phyloP scores from a whole-genome alignment of 2,329 filamentous ascomycete species.

The Tolypocladium ovalisporum region DNA sequence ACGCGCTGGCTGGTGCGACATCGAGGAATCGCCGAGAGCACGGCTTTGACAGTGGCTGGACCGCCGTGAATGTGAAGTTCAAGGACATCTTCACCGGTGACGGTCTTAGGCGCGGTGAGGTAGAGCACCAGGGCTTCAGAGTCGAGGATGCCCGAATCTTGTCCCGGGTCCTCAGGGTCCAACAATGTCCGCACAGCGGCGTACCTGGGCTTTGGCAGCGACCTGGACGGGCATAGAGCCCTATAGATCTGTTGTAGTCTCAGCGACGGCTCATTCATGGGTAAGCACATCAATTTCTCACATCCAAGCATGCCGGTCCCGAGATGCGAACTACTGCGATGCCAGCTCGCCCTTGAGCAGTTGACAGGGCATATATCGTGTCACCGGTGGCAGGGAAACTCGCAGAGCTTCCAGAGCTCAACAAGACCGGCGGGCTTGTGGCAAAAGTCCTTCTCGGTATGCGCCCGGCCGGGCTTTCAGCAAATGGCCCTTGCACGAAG shows the following conservation, averaged over 20 bases:
- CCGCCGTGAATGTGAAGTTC: slow-evolving; percentile 95
- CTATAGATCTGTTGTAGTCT: slow-evolving; percentile 33
- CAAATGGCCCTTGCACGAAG: background rate
- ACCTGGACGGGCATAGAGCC: slow-evolving; percentile 36
- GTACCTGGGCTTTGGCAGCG: slow-evolving; percentile 35
- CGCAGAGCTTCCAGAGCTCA: background rate
- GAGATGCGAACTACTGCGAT: slow-evolving; percentile 88
- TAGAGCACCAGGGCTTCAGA: slow-evolving; percentile 70
- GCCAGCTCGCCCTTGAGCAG: slow-evolving; percentile 72
- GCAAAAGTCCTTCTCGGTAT: background rate
- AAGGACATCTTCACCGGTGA: slow-evolving; percentile 85
- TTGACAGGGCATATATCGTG: slow-evolving; percentile 90
- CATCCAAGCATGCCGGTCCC: slow-evolving; percentile 61
- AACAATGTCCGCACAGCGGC: slow-evolving; percentile 69
- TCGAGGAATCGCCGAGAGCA: slow-evolving; percentile 63
- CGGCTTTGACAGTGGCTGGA: slow-evolving; percentile 75
- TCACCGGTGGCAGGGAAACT: slow-evolving; percentile 20
- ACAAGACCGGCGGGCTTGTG: background rate
- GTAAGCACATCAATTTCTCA: slow-evolving; percentile 24
- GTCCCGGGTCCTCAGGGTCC: slow-evolving; percentile 25
- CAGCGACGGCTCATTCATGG: background rate
- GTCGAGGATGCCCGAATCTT: slow-evolving; percentile 51
- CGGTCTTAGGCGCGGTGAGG: slow-evolving; percentile 71
- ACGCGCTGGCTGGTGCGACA: slow-evolving; percentile 34
- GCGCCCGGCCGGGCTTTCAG: background rate